phyloP scores from a whole-genome alignment of 768 basidiomycete species.

The Tylopilus cervinicoccineus region DNA sequence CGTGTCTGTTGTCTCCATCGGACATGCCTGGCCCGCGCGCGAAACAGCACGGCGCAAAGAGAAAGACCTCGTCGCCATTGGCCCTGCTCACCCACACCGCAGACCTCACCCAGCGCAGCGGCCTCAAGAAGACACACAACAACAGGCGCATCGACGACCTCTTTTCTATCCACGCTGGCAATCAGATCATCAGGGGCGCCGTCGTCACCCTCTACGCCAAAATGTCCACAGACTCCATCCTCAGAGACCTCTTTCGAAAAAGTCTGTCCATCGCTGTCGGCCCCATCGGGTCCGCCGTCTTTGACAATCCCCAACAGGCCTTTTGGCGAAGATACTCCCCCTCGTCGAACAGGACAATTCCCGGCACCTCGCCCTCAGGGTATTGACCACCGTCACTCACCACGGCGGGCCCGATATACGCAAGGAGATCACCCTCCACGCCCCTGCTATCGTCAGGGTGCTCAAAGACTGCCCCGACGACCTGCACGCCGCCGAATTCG shows the following conservation, averaged over 20 bases:
- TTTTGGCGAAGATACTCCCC: slow-evolving; percentile 55
- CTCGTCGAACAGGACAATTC: slow-evolving; percentile 46
- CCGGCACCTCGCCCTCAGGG: slow-evolving; percentile 50
- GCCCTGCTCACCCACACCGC: slow-evolving; percentile 3
- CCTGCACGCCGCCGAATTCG: slow-evolving; percentile 44
- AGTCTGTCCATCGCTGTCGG: slow-evolving; percentile 32
- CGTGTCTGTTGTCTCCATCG: slow-evolving; percentile 22
- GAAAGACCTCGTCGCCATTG: too few species aligned
- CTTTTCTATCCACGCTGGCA: slow-evolving; percentile 39
- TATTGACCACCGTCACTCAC: slow-evolving; percentile 56
- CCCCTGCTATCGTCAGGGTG: slow-evolving; percentile 40
- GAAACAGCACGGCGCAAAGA: slow-evolving; percentile 20
- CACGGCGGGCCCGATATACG: slow-evolving; percentile 52
- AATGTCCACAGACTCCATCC: slow-evolving; percentile 56
- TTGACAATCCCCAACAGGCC: slow-evolving; percentile 34
- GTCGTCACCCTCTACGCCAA: slow-evolving; percentile 61
- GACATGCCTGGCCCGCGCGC: slow-evolving; percentile 27
- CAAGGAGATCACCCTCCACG: slow-evolving; percentile 44
- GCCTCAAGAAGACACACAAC: slow-evolving; percentile 58
- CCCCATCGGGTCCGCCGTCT: background rate
- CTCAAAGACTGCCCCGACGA: slow-evolving; percentile 52
- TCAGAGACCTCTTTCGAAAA: slow-evolving; percentile 55
- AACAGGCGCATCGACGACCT: slow-evolving; percentile 46
- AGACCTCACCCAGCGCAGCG: slow-evolving; percentile 56
- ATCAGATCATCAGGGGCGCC: slow-evolving; percentile 50